phyloP scores from a whole-genome alignment of 257 asterid genomes.

The Solanum habrochaites region DNA sequence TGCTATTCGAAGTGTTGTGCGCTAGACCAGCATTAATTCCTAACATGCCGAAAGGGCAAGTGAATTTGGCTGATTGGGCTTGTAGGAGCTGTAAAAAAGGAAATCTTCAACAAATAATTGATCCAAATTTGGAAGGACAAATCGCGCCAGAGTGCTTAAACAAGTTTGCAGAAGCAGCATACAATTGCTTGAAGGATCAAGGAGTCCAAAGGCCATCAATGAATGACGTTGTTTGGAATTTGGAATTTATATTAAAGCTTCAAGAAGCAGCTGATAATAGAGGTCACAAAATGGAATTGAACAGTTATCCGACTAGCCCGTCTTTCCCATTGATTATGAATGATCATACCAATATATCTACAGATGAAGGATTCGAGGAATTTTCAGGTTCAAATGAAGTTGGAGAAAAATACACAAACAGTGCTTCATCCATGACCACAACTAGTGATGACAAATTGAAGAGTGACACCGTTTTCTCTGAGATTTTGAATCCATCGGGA shows the following conservation, averaged over 20 bases:
- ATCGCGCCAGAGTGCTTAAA: slow-evolving; percentile 41
- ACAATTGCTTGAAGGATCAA: slow-evolving; percentile 27
- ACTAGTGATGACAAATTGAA: background rate
- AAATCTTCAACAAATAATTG: slow-evolving; percentile 27
- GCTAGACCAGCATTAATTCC: slow-evolving; percentile 32
- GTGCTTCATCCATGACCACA: background rate
- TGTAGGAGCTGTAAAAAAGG: slow-evolving; percentile 23
- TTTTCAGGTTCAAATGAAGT: slow-evolving; percentile 14
- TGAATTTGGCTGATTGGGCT: slow-evolving; percentile 49
- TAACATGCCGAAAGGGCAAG: slow-evolving; percentile 18
- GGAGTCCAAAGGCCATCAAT: slow-evolving; percentile 47
- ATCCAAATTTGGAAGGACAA: slow-evolving; percentile 27
- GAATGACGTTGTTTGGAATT: slow-evolving; percentile 53
- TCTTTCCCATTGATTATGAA: background rate
- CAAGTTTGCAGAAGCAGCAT: slow-evolving; percentile 31
- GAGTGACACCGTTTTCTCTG: slow-evolving; percentile 25
- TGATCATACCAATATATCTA: background rate
- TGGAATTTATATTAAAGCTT: slow-evolving; percentile 48
- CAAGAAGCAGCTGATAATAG: slow-evolving; percentile 35
- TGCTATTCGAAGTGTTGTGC: slow-evolving; percentile 44
- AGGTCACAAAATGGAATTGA: background rate
- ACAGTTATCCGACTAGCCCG: background rate
- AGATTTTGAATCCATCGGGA: slow-evolving; percentile 22
- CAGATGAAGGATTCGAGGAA: slow-evolving; percentile 10
- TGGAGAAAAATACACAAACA: background rate